Evolutionary conservation across 2,329 filamentous ascomycete genomes (phyloP), one percentile per base, ranked within the genome.

Genomic region (Ophiostoma angusticollis): DNA sequence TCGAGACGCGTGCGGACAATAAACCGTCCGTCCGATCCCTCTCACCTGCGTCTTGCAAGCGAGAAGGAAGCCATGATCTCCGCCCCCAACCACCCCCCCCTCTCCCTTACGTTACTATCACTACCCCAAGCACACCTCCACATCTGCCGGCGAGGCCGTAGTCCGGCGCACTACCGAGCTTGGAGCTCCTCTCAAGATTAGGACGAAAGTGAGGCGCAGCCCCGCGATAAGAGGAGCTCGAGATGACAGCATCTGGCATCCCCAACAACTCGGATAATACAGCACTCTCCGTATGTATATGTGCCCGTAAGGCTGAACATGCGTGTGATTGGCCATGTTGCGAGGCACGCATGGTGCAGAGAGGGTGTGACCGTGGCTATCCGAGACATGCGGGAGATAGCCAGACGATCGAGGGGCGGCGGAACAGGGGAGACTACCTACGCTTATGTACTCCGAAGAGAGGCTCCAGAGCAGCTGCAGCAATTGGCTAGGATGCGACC

Each of bases 81-180:
- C n/a, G 36, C 36, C 30, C 36, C 36, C 27, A 39, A 22, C 8
- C 21, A 38, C 19, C 27, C 31, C 27, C 31, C 35, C 16, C 25
- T 39, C 28, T 14, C 17, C 31, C 23, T 29, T 23, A 29, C 31
- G 32, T 25, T 32, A n/a, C n/a, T n/a, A n/a, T n/a, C n/a, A n/a
- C n/a, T n/a, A n/a, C n/a, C n/a, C n/a, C n/a, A n/a, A n/a, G n/a
- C n/a, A n/a, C n/a, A n/a, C n/a, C n/a, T n/a, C n/a, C n/a, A n/a
- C 36, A 43, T 43, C 41, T 43, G 41, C 41, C 41, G 41, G 41
- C 33, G 41, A 43, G 32, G 41, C 41, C 41, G 41, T 39, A 39
- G 41, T 39, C 24, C 14, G 28, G 35, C 32, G 24, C 31, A 14
- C 5, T 16, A 14, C 17, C 7, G 32, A 24, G 35, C 9, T 35